A percentile compares a stretch with the other conserved stretches of the same genome.
Evolutionary conservation across 2,329 filamentous ascomycete species (phyloP).

Genomic region (Ophiognomonia clavigignenti-juglandacearum): DNA sequence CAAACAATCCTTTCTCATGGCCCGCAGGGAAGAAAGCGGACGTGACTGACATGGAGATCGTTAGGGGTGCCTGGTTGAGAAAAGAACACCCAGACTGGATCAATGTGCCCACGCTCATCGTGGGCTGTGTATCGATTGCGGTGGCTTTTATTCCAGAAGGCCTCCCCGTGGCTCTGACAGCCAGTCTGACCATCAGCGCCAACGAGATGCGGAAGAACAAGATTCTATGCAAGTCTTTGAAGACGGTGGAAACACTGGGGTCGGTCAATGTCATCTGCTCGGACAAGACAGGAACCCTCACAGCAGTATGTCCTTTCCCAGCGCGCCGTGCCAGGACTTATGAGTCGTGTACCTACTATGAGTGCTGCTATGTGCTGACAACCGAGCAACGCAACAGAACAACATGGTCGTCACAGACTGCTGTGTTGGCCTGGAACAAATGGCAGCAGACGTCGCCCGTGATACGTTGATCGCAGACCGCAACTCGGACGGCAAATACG

Average conservation of each 20-base stretch:
- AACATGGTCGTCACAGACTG: slow-evolving; percentile 70
- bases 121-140: slow-evolving; percentile 66
- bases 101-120: slow-evolving; percentile 65
- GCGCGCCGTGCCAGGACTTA: background rate
- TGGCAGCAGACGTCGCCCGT: slow-evolving; percentile 47
- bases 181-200: slow-evolving; percentile 69
- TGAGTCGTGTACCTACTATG: no score
- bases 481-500: slow-evolving; percentile 20
- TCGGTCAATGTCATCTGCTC: slow-evolving; percentile 70
- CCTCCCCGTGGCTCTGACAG: slow-evolving; percentile 64
- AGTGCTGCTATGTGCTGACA: no score
- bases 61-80: slow-evolving; percentile 65
- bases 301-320: slow-evolving; percentile 34
- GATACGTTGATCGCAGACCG: slow-evolving; percentile 29
- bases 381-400: slow-evolving; percentile 39
- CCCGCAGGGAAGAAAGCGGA: no score
- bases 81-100: slow-evolving; percentile 66
- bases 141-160: slow-evolving; percentile 75
- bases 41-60: background rate
- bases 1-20: slow-evolving; percentile 21
- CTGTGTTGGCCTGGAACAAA: slow-evolving; percentile 47
- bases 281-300: slow-evolving; percentile 72
- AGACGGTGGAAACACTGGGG: slow-evolving; percentile 72
- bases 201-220: slow-evolving; percentile 74
- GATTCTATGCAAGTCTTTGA: slow-evolving; percentile 74